phyloP scores from a whole-genome alignment of 106 monocot genomes.

The Ottelia alismoides region DNA sequence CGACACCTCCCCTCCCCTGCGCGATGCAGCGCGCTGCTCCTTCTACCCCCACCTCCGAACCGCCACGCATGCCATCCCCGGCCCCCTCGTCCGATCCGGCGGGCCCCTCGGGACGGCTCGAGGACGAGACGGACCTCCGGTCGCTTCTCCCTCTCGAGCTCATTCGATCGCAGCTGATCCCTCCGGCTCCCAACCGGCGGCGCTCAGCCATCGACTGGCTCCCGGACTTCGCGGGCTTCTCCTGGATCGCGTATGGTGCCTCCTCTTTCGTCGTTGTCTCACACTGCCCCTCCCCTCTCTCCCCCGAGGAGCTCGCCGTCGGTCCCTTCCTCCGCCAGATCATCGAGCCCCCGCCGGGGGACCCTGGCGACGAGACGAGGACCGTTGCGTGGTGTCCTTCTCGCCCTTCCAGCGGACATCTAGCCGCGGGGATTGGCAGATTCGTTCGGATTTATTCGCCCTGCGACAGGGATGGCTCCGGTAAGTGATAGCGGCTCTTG shows the following conservation, averaged over 20 bases:
- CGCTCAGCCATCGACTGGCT: slow-evolving; percentile 69
- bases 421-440: slow-evolving; percentile 43
- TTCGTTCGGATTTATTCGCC: slow-evolving; percentile 39
- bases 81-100: too few species aligned
- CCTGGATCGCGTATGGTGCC: slow-evolving; percentile 88
- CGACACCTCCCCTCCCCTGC: too few species aligned
- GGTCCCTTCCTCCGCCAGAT: slow-evolving; percentile 72
- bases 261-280: slow-evolving; percentile 57
- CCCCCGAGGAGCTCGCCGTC: slow-evolving; percentile 6
- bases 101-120: too few species aligned
- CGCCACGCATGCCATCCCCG: too few species aligned
- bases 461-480: slow-evolving; percentile 7
- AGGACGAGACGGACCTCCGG: slow-evolving; percentile 3
- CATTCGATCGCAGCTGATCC: slow-evolving; percentile 34
- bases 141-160: slow-evolving; percentile 31
- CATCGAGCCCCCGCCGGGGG: slow-evolving; percentile 35
- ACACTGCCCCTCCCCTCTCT: slow-evolving; percentile 54
- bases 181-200: slow-evolving; percentile 53
- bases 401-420: slow-evolving; percentile 38
- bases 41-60: too few species aligned
- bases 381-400: slow-evolving; percentile 71
- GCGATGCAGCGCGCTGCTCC: too few species aligned
- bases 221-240: slow-evolving; percentile 56
- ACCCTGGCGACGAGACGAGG: slow-evolving; percentile 10
- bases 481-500: too few species aligned